Evolutionary conservation across 768 basidiomycete species (phyloP).

Genomic region (Trametes maxima): DNA sequence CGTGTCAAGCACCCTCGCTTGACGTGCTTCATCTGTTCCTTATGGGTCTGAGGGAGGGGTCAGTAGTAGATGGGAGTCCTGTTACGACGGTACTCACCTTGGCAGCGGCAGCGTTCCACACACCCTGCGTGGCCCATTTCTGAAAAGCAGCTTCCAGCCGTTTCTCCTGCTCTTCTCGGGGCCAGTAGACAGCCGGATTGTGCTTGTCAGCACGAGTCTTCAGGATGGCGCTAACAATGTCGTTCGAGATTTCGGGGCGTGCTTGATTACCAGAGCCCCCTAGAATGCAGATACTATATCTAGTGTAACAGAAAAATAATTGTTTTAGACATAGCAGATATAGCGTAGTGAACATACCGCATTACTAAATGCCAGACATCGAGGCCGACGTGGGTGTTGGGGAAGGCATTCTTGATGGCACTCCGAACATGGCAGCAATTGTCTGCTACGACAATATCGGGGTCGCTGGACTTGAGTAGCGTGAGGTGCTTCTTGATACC

Average conservation of each 20-base stretch:
- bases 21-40: constrained; percentile 33
- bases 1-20: constrained; percentile 32
- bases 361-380: constrained; percentile 29
- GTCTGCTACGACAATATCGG: constrained; percentile 22
- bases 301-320: neutral
- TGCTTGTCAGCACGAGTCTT: neutral
- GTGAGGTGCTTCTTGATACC: constrained; percentile 15
- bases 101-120: constrained; percentile 18
- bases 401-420: constrained; percentile 13
- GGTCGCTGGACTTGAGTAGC: no score
- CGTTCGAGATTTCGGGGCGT: neutral
- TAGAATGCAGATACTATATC: neutral
- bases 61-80: no score
- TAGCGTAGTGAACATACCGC: constrained; percentile 10
- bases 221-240: neutral
- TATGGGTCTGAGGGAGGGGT: constrained; percentile 27
- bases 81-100: constrained; percentile 19
- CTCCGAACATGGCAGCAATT: constrained; percentile 28
- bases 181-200: constrained; percentile 25
- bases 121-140: neutral
- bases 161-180: constrained; percentile 22
- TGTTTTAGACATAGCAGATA: no score
- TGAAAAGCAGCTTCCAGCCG: constrained; percentile 15
- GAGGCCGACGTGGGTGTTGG: neutral
- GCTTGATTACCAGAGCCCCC: neutral